phyloP scores from a whole-genome alignment of 2,329 filamentous ascomycete species.

The Colletotrichum liriopes region DNA sequence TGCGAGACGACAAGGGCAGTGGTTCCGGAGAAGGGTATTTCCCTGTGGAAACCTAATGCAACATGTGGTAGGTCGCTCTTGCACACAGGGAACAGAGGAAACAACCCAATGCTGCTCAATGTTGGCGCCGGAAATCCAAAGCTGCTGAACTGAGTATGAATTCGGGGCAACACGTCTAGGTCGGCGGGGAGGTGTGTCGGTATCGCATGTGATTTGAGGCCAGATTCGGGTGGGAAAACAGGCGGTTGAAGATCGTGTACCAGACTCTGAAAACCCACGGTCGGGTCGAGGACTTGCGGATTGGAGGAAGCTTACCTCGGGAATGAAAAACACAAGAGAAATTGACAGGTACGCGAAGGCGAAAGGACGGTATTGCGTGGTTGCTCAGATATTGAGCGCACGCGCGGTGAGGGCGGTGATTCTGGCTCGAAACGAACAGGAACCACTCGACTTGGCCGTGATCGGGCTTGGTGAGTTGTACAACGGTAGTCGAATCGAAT shows the following conservation, averaged over 20 bases:
- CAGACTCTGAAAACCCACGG: slow-evolving; percentile 1
- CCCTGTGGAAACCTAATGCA: slow-evolving; percentile 31
- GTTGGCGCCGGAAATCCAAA: not conserved
- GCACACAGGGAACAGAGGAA: slow-evolving; percentile 6
- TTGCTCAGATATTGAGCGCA: not conserved
- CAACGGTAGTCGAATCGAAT: slow-evolving; percentile 19
- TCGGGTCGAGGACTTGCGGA: not conserved
- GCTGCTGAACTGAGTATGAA: not conserved
- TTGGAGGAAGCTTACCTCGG: slow-evolving; percentile 26
- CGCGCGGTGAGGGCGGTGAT: not conserved
- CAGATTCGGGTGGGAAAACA: not conserved
- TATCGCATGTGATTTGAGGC: not conserved
- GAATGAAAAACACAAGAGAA: slow-evolving; percentile 12
- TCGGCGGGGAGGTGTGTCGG: not conserved
- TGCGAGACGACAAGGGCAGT: slow-evolving; percentile 2
- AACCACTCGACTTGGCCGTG: not conserved
- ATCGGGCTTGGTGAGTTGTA: not conserved
- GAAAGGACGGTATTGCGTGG: slow-evolving; percentile 1
- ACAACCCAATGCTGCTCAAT: slow-evolving; percentile 1
- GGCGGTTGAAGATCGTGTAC: slow-evolving; percentile 27
- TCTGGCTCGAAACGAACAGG: not conserved
- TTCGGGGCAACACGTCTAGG: not conserved
- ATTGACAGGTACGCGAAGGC: slow-evolving; percentile 11
- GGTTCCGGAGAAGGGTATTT: slow-evolving; percentile 6
- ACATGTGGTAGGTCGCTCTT: slow-evolving; percentile 15